A percentile compares a stretch with the other conserved stretches of the same genome.
Conservation (phyloP, 345 rosid species). For the Turnera subulata region DNA sequence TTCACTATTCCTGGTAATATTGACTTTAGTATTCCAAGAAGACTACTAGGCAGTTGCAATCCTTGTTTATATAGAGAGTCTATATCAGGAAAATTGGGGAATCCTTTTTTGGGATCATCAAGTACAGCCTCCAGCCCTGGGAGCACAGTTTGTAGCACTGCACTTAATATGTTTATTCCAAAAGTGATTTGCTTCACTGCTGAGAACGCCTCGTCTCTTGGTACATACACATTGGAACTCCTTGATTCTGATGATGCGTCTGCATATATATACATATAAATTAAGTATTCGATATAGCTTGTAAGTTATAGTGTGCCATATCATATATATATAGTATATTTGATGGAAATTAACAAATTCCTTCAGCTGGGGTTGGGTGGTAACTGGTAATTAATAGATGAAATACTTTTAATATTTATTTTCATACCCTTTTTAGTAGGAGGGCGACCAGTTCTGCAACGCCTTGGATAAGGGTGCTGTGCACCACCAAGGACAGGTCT, state of each 20-base stretch:
- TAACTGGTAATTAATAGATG: background rate
- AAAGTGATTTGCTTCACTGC: conserved; percentile 19
- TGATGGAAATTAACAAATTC: too few species aligned
- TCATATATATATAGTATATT: too few species aligned
- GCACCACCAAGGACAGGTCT: conserved; percentile 34
- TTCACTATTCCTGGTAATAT: conserved; percentile 5
- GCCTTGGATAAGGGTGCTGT: conserved; percentile 48
- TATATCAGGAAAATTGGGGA: conserved; percentile 15
- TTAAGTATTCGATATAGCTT: too few species aligned
- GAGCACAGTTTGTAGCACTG: conserved; percentile 11
- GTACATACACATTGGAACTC: conserved; percentile 21
- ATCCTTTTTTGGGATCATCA: conserved; percentile 9
- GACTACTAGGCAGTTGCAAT: too few species aligned
- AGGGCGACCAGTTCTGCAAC: conserved; percentile 52
- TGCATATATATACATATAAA: too few species aligned
- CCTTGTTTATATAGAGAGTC: conserved; percentile 7
- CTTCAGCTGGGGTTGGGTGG: too few species aligned
- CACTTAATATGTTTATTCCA: conserved; percentile 3
- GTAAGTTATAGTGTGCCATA: too few species aligned
- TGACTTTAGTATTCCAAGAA: background rate
- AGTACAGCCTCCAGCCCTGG: conserved; percentile 7
- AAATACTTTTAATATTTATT: too few species aligned
- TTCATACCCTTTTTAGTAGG: conserved; percentile 16
- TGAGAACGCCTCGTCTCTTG: conserved; percentile 33
- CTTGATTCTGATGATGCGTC: conserved; percentile 30